phyloP scores from a whole-genome alignment of 2,329 filamentous ascomycete genomes.

The Chalaropsis thielavioides region DNA sequence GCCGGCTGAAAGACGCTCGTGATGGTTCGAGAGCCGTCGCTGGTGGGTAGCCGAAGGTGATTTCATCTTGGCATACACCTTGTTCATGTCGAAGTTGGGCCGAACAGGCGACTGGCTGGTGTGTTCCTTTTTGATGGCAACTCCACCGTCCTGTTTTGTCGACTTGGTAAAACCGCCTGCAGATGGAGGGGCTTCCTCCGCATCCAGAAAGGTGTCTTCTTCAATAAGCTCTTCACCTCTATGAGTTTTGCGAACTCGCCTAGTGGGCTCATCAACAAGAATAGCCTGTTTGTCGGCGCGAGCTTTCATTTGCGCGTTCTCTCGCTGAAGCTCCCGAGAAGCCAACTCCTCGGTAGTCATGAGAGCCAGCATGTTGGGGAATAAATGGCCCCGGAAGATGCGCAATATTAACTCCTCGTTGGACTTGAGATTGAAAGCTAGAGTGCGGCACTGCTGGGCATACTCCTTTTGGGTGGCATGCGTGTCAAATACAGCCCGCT shows the following conservation, averaged over 20 bases:
- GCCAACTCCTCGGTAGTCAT: constrained; percentile 89
- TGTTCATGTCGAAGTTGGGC: constrained; percentile 65
- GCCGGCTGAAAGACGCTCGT: constrained; percentile 34
- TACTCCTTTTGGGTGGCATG: constrained; percentile 41
- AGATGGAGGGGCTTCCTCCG: constrained; percentile 20
- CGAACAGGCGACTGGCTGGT: constrained; percentile 35
- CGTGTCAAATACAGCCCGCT: constrained; percentile 50
- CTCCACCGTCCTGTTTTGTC: neutral
- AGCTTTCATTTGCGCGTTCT: constrained; percentile 63
- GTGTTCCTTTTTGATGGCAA: constrained; percentile 26
- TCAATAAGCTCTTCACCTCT: constrained; percentile 89
- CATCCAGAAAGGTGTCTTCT: constrained; percentile 42
- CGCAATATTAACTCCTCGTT: constrained; percentile 66
- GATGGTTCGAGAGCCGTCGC: constrained; percentile 34
- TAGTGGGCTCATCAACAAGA: constrained; percentile 59
- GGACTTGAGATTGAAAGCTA: constrained; percentile 77
- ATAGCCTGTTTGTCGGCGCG: constrained; percentile 72
- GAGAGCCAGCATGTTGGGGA: constrained; percentile 61
- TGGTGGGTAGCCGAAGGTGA: constrained; percentile 24
- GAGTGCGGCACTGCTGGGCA: constrained; percentile 52
- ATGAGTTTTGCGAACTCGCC: constrained; percentile 75
- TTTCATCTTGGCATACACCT: constrained; percentile 69
- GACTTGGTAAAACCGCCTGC: constrained; percentile 20
- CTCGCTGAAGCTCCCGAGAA: constrained; percentile 70
- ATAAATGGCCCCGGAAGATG: constrained; percentile 57